Conservation (phyloP, 1,139 yeast species). For the Candida sanyaensis region DNA sequence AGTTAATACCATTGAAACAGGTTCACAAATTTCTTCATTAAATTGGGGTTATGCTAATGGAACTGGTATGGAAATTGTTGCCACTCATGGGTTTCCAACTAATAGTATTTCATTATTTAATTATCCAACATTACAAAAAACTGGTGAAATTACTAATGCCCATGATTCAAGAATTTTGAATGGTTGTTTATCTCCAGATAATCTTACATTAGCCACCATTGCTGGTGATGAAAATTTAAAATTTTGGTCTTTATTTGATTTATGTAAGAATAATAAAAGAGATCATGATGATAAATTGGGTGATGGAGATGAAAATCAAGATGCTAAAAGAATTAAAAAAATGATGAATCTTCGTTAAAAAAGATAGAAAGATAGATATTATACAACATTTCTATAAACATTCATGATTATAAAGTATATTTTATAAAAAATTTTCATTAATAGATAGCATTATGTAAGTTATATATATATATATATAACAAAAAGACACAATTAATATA, state of each 20-base stretch:
- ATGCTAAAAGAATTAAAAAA: slow-evolving; percentile 17
- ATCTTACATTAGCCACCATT: slow-evolving; percentile 86
- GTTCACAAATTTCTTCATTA: slow-evolving; percentile 89
- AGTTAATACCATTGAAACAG: slow-evolving; percentile 85
- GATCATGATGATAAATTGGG: slow-evolving; percentile 16
- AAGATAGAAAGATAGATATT: background rate
- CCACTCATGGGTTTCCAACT: slow-evolving; percentile 93
- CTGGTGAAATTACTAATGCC: slow-evolving; percentile 84
- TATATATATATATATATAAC: no score
- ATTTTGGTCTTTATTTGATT: slow-evolving; percentile 90
- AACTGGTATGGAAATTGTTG: slow-evolving; percentile 81
- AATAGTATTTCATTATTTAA: slow-evolving; percentile 83
- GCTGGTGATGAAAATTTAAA: slow-evolving; percentile 97
- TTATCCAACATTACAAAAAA: slow-evolving; percentile 83
- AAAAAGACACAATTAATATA: no score
- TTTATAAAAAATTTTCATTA: background rate
- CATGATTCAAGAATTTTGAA: slow-evolving; percentile 88
- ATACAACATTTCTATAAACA: background rate
- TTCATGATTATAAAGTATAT: background rate
- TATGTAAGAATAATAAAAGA: slow-evolving; percentile 35
- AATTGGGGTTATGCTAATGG: slow-evolving; percentile 84
- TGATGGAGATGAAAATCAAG: slow-evolving; percentile 23
- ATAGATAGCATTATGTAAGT: no score
- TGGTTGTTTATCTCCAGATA: slow-evolving; percentile 88
- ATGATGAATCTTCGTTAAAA: slow-evolving; percentile 18